Percentiles rank a stretch among this genome's conserved stretches.
These are phyloP conservation scores for Mycena chlorophos DNA, from an alignment of 768 basidiomycete species.

Conservation along the genomic window DNA sequence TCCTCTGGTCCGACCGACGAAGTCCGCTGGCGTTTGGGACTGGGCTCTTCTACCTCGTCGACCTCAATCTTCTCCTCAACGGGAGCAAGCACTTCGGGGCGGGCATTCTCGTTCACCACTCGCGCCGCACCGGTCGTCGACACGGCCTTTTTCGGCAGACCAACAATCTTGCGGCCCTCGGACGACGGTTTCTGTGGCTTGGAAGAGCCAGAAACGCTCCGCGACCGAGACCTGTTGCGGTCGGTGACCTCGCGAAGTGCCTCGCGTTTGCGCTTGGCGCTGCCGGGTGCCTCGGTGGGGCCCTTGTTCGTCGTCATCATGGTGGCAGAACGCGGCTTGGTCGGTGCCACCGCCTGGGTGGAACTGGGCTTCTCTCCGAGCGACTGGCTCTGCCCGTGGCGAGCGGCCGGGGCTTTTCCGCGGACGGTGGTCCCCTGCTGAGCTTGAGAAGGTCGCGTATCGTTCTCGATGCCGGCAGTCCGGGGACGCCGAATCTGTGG, in stretches of 20 bases:
- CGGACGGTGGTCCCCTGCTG: neutral
- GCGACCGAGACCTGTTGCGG: constrained; percentile 1
- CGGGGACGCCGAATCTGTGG: constrained; percentile 16
- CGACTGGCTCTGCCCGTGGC: neutral
- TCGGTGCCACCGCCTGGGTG: constrained; percentile 9
- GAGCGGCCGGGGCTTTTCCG: neutral
- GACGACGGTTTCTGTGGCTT: neutral
- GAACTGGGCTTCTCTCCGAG: neutral
- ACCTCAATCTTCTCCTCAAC: constrained; percentile 2
- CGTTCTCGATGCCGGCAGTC: constrained; percentile 17
- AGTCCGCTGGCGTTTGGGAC: constrained; percentile 15
- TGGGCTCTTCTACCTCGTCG: constrained; percentile 12
- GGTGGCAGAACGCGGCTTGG: neutral
- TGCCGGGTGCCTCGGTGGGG: constrained; percentile 3
- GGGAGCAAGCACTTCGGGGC: neutral
- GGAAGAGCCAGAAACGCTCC: neutral
- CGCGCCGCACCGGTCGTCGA: neutral
- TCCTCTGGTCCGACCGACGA: constrained; percentile 36
- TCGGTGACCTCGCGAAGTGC: constrained; percentile 15
- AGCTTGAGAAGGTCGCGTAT: constrained; percentile 6
- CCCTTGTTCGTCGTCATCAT: too few species aligned
- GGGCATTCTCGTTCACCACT: neutral
- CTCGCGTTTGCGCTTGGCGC: constrained; percentile 20
- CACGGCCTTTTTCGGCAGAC: constrained; percentile 13
- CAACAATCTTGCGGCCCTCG: constrained; percentile 11